These are phyloP conservation scores for Brassica nigra DNA, from an alignment of 345 rosid genomes.

Conservation along the genomic window DNA sequence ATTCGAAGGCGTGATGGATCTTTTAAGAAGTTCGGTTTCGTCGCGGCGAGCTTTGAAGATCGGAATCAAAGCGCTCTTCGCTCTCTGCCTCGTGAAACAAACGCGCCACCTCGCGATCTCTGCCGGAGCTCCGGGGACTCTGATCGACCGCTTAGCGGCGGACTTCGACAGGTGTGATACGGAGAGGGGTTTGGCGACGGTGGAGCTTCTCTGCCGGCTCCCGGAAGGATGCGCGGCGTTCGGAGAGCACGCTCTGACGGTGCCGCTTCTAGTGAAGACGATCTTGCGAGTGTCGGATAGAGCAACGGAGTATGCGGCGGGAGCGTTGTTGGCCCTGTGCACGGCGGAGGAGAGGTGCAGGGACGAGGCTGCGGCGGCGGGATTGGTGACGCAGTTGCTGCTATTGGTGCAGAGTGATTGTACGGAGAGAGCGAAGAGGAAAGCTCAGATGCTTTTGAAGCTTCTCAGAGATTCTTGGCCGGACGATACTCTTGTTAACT, in stretches of 20 bases:
- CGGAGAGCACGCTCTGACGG: constrained; percentile 69
- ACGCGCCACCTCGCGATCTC: constrained; percentile 75
- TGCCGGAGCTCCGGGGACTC: constrained; percentile 69
- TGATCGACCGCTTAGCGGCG: constrained; percentile 67
- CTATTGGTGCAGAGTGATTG: constrained; percentile 91
- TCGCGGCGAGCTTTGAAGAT: constrained; percentile 68
- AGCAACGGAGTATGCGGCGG: constrained; percentile 95
- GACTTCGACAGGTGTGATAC: constrained; percentile 86
- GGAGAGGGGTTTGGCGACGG: constrained; percentile 80
- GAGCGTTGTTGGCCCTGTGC: constrained; percentile 75
- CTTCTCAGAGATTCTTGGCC: constrained; percentile 88
- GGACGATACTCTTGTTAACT: constrained; percentile 52
- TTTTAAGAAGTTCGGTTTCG: constrained; percentile 51
- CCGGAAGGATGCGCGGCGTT: constrained; percentile 75
- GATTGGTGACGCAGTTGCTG: constrained; percentile 80
- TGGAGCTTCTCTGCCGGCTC: constrained; percentile 80
- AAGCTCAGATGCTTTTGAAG: constrained; percentile 89
- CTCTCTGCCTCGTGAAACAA: constrained; percentile 78
- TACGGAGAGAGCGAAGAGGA: constrained; percentile 94
- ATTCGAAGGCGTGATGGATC: constrained; percentile 76
- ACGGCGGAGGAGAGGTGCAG: constrained; percentile 70
- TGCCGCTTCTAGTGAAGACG: constrained; percentile 71
- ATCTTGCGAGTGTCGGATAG: constrained; percentile 79
- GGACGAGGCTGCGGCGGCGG: constrained; percentile 82
- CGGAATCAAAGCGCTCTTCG: constrained; percentile 79